Conservation (phyloP, 306 rosid species). For the Astragalus glycyphyllos region DNA sequence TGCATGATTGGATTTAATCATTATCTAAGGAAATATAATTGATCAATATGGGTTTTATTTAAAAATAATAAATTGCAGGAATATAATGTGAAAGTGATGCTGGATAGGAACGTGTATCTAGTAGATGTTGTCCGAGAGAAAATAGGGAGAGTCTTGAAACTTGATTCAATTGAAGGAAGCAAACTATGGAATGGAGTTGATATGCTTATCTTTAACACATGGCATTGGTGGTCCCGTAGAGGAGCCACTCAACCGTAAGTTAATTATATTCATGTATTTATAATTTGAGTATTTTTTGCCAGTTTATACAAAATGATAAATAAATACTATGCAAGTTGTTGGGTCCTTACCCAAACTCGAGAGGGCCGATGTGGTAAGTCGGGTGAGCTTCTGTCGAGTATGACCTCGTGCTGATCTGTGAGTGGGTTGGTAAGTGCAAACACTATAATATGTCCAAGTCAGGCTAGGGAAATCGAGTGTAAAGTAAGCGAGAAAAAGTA, state of each 20-base stretch:
- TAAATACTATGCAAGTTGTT: no score
- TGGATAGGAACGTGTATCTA: constrained; percentile 77
- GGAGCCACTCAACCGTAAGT: constrained; percentile 94
- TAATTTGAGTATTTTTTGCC: no score
- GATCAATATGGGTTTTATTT: background rate
- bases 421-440: no score
- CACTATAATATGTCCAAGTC: no score
- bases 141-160: constrained; percentile 79
- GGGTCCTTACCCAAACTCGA: no score
- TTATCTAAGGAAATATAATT: constrained; percentile 6
- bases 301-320: no score
- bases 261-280: background rate
- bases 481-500: no score
- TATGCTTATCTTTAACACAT: constrained; percentile 88
- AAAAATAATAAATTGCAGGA: constrained; percentile 56
- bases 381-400: no score
- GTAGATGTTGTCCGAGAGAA: constrained; percentile 73
- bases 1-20: background rate
- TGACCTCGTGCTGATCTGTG: no score
- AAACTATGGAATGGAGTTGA: constrained; percentile 69
- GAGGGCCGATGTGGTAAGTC: no score
- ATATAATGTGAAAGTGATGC: constrained; percentile 73
- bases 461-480: no score
- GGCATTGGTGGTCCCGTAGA: constrained; percentile 99
- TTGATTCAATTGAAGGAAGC: constrained; percentile 71